Base-by-base conservation (phyloP, 257 asterid species). In the Handroanthus guayacan region DNA sequence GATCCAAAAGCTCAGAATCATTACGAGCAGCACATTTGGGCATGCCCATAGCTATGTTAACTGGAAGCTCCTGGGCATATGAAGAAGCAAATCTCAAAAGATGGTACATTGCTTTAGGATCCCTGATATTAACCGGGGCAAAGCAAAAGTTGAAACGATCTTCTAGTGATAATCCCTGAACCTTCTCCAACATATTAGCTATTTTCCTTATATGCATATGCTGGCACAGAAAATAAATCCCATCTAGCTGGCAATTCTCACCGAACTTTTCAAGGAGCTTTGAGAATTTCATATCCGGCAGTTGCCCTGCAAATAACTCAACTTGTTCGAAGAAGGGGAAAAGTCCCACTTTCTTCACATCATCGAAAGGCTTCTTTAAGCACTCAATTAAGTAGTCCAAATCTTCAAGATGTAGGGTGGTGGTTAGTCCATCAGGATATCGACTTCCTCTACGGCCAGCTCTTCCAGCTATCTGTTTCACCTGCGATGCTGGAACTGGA, bases 391-490 rank as follows among this genome's bases (percentile, higher is more conserved):
- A 83, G 77, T 92, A 91, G 55, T 85, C 95, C 78, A 91, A 76
- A 77, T 95, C 98, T 36, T 92, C 99, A 39, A 78, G 82, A 13
- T 92, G 91, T 41, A 95, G 79, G 66, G 98, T 92, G 75, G 99
- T 92, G 50, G 91, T 83, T 61, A 92, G 80, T 62, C 99, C 99
- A 82, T 95, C 98, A 5, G 98, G 98, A 83, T 86, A 95, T 47
- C 78, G 83, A 77, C 99, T 95, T 75, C 99, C 99, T 68, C 99
- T 87, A 44, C 99, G 90, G 41, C 99, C 99, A 9, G 99, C 99
- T 84, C 99, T 85, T 70, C 99, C 98, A 20, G 97, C 98, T 56
- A 95, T 91, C 82, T 95, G 99, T 75, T 95, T 95, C 78, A 95
- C 97, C 82, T 92, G 99, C 3, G 99, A 89, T 3, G 98, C 91